Conservation (phyloP, 345 rosid species). For the Gossypium longicalyx region DNA sequence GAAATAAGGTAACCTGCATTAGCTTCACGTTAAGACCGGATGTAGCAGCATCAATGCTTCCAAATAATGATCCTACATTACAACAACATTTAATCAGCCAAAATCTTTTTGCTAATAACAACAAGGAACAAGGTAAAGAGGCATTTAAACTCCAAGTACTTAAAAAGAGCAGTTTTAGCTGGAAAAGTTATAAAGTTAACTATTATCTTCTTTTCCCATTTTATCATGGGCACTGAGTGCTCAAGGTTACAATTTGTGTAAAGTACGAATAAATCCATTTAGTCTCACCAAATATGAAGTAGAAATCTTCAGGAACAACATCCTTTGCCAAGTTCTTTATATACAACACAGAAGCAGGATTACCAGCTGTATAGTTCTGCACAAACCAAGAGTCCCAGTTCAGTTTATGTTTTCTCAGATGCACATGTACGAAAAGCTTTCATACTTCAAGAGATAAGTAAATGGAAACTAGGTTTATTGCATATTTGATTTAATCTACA, state of each 20-base stretch:
- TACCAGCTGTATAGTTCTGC: conserved; percentile 89
- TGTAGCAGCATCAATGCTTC: conserved; percentile 65
- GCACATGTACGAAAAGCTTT: neutral
- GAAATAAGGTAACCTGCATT: conserved; percentile 63
- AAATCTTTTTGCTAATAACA: conserved; percentile 1
- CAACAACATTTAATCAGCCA: conserved; percentile 17
- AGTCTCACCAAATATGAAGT: conserved; percentile 74
- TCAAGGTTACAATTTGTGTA: neutral
- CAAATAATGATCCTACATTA: conserved; percentile 81
- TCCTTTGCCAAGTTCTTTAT: conserved; percentile 91
- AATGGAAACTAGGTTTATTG: neutral
- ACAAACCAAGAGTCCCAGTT: conserved; percentile 1
- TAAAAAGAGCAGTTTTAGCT: neutral
- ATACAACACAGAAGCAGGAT: conserved; percentile 75
- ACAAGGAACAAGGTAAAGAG: conserved; percentile 1
- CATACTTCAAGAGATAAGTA: conserved; percentile 16
- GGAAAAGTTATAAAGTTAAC: neutral
- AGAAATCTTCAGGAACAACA: conserved; percentile 72
- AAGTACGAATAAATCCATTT: neutral
- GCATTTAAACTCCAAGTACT: neutral
- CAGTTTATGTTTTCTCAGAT: neutral
- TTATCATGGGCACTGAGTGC: neutral
- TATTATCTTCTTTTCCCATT: neutral
- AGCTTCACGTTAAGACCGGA: conserved; percentile 61
- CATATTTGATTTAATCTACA: neutral